phyloP scores from a whole-genome alignment of 2,329 filamentous ascomycete genomes.

The Onygenales sp. region DNA sequence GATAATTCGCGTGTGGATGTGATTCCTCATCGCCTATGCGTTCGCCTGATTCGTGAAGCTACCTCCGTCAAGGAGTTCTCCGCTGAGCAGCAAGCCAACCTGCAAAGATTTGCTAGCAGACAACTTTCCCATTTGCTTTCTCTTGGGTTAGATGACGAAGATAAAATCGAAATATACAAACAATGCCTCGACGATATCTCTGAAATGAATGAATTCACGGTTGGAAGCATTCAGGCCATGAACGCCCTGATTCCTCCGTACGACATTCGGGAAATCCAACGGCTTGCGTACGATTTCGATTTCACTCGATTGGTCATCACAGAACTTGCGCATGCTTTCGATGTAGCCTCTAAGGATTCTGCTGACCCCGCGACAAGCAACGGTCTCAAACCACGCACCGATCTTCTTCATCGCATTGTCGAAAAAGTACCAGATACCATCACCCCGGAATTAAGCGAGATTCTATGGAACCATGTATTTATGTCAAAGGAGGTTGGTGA shows the following conservation, averaged over 20 bases:
- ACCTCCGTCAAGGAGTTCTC: constrained; percentile 47
- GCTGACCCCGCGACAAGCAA: constrained; percentile 29
- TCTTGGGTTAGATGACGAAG: constrained; percentile 45
- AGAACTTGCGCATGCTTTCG: constrained; percentile 52
- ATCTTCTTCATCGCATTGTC: constrained; percentile 52
- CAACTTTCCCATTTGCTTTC: constrained; percentile 53
- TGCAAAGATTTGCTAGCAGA: constrained; percentile 54
- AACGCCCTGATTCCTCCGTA: constrained; percentile 33
- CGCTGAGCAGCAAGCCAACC: constrained; percentile 48
- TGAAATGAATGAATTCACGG: constrained; percentile 51
- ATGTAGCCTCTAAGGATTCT: constrained; percentile 33
- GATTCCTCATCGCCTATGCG: constrained; percentile 45
- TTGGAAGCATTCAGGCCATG: constrained; percentile 65
- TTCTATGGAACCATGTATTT: constrained; percentile 65
- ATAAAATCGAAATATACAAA: constrained; percentile 53
- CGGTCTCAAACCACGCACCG: constrained; percentile 44
- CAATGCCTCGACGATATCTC: constrained; percentile 61
- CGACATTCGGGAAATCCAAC: constrained; percentile 43
- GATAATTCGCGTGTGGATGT: constrained; percentile 24
- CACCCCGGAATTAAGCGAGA: constrained; percentile 49
- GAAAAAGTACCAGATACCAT: constrained; percentile 53
- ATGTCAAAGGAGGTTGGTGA: constrained; percentile 51
- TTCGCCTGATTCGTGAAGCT: constrained; percentile 64
- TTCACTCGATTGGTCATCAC: constrained; percentile 53
- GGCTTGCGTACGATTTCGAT: constrained; percentile 52